These are phyloP conservation scores for Ambrosiella beaveri DNA, from an alignment of 2,329 filamentous ascomycete genomes.

Conservation along the genomic window DNA sequence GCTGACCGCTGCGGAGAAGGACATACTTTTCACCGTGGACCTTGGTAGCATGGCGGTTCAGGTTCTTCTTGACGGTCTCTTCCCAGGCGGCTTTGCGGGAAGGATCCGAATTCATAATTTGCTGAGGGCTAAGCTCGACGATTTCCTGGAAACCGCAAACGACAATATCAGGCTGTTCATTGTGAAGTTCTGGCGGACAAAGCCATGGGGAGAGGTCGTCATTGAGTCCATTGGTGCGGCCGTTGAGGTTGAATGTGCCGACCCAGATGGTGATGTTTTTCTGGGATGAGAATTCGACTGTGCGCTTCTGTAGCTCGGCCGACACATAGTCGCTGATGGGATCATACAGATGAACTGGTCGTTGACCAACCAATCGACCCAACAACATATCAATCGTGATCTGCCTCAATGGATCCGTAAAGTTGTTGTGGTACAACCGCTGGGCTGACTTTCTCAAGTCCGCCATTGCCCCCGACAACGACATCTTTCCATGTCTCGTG, in stretches of 20 bases:
- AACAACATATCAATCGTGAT: slow-evolving; percentile 89
- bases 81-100: slow-evolving; percentile 77
- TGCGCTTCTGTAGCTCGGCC: slow-evolving; percentile 50
- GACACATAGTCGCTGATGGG: slow-evolving; percentile 86
- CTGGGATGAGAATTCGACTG: slow-evolving; percentile 56
- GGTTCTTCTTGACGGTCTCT: slow-evolving; percentile 52
- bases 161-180: slow-evolving; percentile 64
- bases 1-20: slow-evolving; percentile 73
- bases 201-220: slow-evolving; percentile 78
- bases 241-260: slow-evolving; percentile 91
- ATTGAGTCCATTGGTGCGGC: slow-evolving; percentile 58
- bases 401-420: slow-evolving; percentile 80
- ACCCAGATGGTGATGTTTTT: slow-evolving; percentile 60
- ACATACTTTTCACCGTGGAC: slow-evolving; percentile 66
- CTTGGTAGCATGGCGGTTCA: slow-evolving; percentile 54
- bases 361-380: slow-evolving; percentile 67
- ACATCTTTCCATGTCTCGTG: slow-evolving; percentile 90
- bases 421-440: slow-evolving; percentile 92
- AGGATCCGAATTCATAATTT: slow-evolving; percentile 98
- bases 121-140: slow-evolving; percentile 90
- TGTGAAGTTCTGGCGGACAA: slow-evolving; percentile 40
- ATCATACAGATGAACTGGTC: slow-evolving; percentile 73
- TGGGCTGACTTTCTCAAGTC: slow-evolving; percentile 91
- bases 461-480: slow-evolving; percentile 78
- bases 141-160: slow-evolving; percentile 95